Percentiles rank a stretch among this genome's conserved stretches.
Conservation (phyloP, 352 stramenopile genomes). For the Pythium sp. region DNA sequence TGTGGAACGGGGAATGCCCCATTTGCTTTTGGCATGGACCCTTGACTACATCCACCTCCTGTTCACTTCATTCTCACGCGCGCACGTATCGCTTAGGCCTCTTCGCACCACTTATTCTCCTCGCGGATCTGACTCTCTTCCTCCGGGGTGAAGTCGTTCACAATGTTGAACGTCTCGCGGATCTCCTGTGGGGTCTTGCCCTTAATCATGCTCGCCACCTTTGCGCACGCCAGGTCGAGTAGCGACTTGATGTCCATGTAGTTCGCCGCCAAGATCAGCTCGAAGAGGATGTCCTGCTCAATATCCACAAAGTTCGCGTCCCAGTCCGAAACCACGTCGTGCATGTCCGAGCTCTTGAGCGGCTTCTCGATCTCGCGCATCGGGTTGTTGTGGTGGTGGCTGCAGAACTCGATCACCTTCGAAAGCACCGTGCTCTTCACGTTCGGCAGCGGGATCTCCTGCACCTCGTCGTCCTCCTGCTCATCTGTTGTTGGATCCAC, state of each 20-base stretch:
- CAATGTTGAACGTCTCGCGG: constrained; percentile 99
- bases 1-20: neutral
- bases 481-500: constrained; percentile 65
- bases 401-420: constrained; percentile 98
- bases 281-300: constrained; percentile 99
- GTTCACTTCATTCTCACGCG: neutral
- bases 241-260: constrained; percentile 99
- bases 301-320: constrained; percentile 99
- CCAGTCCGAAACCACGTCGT: constrained; percentile 99
- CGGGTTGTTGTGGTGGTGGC: constrained; percentile 94
- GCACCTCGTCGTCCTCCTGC: constrained; percentile 92
- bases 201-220: constrained; percentile 94
- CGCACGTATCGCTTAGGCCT: constrained; percentile 77
- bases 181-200: constrained; percentile 99
- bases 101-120: constrained; percentile 99
- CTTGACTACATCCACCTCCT: neutral
- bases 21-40: neutral
- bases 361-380: constrained; percentile 99
- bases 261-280: constrained; percentile 99
- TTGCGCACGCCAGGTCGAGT: constrained; percentile 89
- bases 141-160: constrained; percentile 99
- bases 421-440: constrained; percentile 96
- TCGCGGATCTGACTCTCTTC: constrained; percentile 99
- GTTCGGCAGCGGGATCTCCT: constrained; percentile 98
- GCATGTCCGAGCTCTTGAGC: constrained; percentile 97